phyloP scores from a whole-genome alignment of 352 stramenopile genomes.

The Phytophthora europaea region DNA sequence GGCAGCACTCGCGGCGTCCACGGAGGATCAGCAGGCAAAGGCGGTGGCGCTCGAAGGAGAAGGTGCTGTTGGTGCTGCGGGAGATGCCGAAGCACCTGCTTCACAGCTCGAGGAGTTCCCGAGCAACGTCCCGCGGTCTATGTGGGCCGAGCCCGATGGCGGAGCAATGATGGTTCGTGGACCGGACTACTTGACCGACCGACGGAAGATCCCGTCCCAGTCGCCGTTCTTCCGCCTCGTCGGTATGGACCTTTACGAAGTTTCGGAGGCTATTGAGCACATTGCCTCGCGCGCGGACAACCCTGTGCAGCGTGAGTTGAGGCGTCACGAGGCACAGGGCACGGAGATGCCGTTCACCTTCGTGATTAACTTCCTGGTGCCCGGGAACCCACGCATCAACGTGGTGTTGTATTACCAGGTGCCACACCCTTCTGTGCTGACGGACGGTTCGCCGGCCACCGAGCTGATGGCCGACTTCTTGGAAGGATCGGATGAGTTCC shows the following conservation, averaged over 20 bases:
- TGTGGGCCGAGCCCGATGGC: slow-evolving; percentile 78
- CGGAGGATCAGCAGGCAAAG: slow-evolving; percentile 36
- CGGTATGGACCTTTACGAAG: slow-evolving; percentile 74
- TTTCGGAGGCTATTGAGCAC: slow-evolving; percentile 62
- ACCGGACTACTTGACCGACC: slow-evolving; percentile 73
- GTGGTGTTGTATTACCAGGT: slow-evolving; percentile 81
- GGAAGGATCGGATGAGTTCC: slow-evolving; percentile 79
- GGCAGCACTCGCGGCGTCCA: slow-evolving; percentile 46
- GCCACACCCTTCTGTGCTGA: slow-evolving; percentile 58
- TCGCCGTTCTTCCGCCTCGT: slow-evolving; percentile 74
- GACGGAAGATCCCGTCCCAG: slow-evolving; percentile 78
- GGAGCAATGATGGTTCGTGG: slow-evolving; percentile 78
- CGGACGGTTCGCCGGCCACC: slow-evolving; percentile 66
- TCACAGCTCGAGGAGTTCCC: slow-evolving; percentile 57
- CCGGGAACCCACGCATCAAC: slow-evolving; percentile 67
- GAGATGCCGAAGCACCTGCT: slow-evolving; percentile 25
- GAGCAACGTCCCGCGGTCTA: slow-evolving; percentile 66
- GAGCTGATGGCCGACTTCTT: slow-evolving; percentile 84
- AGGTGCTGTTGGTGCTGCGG: slow-evolving; percentile 20
- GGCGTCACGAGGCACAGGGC: slow-evolving; percentile 62
- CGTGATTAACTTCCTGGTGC: slow-evolving; percentile 83
- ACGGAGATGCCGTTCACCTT: slow-evolving; percentile 85
- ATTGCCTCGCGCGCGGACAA: slow-evolving; percentile 72
- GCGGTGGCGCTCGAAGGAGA: slow-evolving; percentile 18
- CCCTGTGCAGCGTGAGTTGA: slow-evolving; percentile 67